Evolutionary conservation across 257 asterid species (phyloP).

Genomic region (Gentiana straminea): DNA sequence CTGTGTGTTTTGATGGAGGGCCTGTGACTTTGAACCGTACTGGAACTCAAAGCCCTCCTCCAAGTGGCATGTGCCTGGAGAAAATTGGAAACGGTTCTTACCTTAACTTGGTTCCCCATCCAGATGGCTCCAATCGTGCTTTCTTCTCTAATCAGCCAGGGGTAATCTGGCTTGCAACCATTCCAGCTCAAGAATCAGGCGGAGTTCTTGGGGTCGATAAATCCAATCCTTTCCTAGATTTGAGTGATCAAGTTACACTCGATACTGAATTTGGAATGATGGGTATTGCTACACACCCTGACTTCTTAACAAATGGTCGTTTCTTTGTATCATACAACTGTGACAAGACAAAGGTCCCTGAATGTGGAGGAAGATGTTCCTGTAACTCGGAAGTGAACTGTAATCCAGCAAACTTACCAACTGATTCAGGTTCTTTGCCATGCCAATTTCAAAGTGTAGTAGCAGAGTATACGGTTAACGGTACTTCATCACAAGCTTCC

Average conservation of each 20-base stretch:
- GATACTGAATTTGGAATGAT: constrained; percentile 66
- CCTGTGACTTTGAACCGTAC: constrained; percentile 37
- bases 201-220: constrained; percentile 43
- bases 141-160: constrained; percentile 81
- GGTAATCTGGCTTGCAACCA: constrained; percentile 61
- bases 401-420: constrained; percentile 36
- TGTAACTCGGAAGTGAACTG: constrained; percentile 32
- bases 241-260: constrained; percentile 62
- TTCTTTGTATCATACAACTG: constrained; percentile 80
- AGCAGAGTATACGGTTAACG: constrained; percentile 67
- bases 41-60: constrained; percentile 38
- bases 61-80: constrained; percentile 77
- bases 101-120: constrained; percentile 71
- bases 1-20: constrained; percentile 51
- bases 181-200: constrained; percentile 66
- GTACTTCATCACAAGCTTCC: constrained; percentile 45
- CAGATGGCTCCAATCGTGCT: constrained; percentile 79
- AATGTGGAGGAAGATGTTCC: constrained; percentile 76
- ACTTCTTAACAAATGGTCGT: constrained; percentile 56
- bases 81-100: constrained; percentile 66
- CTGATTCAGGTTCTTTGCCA: constrained; percentile 58
- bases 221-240: constrained; percentile 53
- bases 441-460: constrained; percentile 70
- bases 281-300: constrained; percentile 82
- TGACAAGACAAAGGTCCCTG: constrained; percentile 65